Base-by-base conservation (phyloP, 2,329 filamentous ascomycete species). In the Cryphonectria naterciae region DNA sequence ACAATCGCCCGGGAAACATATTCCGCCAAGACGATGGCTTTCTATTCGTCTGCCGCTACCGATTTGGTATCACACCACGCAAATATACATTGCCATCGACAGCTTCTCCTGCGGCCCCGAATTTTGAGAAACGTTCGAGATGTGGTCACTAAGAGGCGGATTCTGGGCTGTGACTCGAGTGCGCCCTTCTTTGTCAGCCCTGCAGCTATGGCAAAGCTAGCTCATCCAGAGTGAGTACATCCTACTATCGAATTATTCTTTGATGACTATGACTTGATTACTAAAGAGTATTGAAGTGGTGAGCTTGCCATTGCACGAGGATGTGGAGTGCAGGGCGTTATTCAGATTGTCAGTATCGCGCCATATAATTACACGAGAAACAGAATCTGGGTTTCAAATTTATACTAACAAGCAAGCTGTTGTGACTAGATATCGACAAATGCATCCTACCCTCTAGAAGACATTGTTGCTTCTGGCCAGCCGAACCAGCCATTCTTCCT, bases 11-110 rank as follows among this genome's bases (percentile, higher is more conserved):
- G 81, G 8, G 82, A 81, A 49, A 82, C 81, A 0, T 79, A 85
- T 2, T 81, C 79, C 8, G 78, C 79, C 25, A 87, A 87, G 74
- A 83, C 84, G 2, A 87, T 85, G 85, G 86, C 86, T 0, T 88
- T 87, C 74, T 87, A 87, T 74, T 85, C 84, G 19, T 85, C 85
- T 25, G 86, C 85, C 0, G 82, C 85, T 17, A 87, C 84, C 13
- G 86, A 88, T 77, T 77, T 86, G 4, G 77, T 87, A 70, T 87
- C 85, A 1, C 81, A 83, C 2, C 79, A 83, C 35, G 82, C 83
- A 17, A 88, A 87, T 75, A 84, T 83, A 68, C 81, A 81, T 1
- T 80, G 83, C 63, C 83, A 86, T 71, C 79, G 82, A 43, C 80
- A 84, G 22, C 84, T 88, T 72, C 85, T 84, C 81, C 81, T 88